Percentiles rank a stretch among this genome's conserved stretches.
These are phyloP conservation scores for Globisporangium viniferum DNA, from an alignment of 352 stramenopile species.

Conservation along the genomic window DNA sequence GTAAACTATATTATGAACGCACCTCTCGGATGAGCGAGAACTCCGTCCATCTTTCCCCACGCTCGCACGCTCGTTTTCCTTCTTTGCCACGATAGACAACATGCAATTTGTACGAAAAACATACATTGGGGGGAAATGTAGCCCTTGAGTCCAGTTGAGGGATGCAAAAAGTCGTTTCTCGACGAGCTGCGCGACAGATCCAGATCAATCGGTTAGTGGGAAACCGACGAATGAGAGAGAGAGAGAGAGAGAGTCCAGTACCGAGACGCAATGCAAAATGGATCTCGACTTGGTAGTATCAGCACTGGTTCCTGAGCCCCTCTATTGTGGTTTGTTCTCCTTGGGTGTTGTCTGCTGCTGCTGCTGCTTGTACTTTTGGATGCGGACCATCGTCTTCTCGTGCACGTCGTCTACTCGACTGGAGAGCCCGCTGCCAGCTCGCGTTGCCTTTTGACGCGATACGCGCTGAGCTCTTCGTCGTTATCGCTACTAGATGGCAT, in stretches of 20 bases:
- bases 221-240: background rate
- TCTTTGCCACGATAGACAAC: too few relatives aligned
- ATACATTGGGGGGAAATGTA: too few relatives aligned
- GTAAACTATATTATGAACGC: background rate
- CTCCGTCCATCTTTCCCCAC: too few relatives aligned
- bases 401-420: slow-evolving; percentile 46
- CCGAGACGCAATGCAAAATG: background rate
- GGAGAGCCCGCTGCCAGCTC: slow-evolving; percentile 38
- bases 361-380: slow-evolving; percentile 34
- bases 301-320: background rate
- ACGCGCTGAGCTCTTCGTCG: slow-evolving; percentile 25
- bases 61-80: too few relatives aligned
- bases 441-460: slow-evolving; percentile 41
- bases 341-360: background rate
- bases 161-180: slow-evolving; percentile 11
- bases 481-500: background rate
- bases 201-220: background rate
- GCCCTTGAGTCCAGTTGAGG: too few relatives aligned
- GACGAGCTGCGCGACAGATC: slow-evolving; percentile 12
- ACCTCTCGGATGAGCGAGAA: slow-evolving; percentile 52
- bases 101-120: too few relatives aligned
- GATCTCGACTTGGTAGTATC: background rate
- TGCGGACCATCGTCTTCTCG: slow-evolving; percentile 51
- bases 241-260: background rate
- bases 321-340: background rate